Base-by-base conservation (phyloP, 2,329 filamentous ascomycete species). In the Fusarium xyrophilum region DNA sequence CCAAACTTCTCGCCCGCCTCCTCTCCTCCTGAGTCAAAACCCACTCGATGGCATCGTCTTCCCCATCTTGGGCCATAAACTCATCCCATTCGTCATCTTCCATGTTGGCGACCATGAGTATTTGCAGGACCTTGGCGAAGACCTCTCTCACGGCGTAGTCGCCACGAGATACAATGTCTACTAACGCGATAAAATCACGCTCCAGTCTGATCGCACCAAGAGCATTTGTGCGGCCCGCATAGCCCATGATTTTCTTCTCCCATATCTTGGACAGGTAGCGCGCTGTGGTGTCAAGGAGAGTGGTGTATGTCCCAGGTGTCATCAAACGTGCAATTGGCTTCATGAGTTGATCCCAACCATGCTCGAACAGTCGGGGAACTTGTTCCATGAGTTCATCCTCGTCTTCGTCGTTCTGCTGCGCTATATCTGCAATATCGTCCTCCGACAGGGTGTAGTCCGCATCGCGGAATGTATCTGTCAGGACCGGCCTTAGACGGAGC, bases 71-170 rank as follows among this genome's bases (percentile, higher is more conserved):
- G 40, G 84, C 80, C 10, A 79, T 75, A 39, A 94, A 79, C 78
- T 96, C 93, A 48, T 95, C 92, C 92, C 93, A 97, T 79, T 97
- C 95, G 60, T 97, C 94, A 35, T 96, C 92, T 76, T 97, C 94
- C 93, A 97, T 96, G 72, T 94, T 95, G 76, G 95, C 89, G 19
- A 97, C 88, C 83, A 96, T 88, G 60, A 91, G 88, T 73, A 97
- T 90, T 83, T 97, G 93, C 62, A 86, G 85, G 60, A 91, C 92
- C 74, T 89, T 88, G 30, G 86, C 84, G 81, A 97, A 97, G 6
- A 86, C 80, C 75, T 97, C 93, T 33, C 93, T 84, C 36, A 96
- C 86, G 3, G 87, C 87, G 76, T 97, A 97, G 74, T 91, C 89
- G 7, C 90, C 92, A 65, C 83, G 85, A 14, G 88, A 86, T 3